Evolutionary conservation across 2,329 filamentous ascomycete species (phyloP).

Genomic region (Cladosporium sp.): DNA sequence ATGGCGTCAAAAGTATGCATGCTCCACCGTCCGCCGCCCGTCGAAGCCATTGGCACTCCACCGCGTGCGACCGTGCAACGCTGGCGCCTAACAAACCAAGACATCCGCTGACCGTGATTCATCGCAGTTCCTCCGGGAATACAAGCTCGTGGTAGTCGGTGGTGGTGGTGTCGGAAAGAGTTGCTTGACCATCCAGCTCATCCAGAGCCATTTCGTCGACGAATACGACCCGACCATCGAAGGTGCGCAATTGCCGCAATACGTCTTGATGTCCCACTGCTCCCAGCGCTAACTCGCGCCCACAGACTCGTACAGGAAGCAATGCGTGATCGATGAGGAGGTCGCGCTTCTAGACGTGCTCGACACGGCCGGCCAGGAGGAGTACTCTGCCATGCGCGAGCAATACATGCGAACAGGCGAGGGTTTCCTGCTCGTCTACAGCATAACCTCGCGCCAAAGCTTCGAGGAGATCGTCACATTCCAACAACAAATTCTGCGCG

Average conservation of each 20-base stretch:
- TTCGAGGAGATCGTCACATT: constrained; percentile 99
- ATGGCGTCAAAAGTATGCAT: constrained; percentile 40
- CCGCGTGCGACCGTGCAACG: constrained; percentile 21
- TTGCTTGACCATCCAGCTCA: constrained; percentile 90
- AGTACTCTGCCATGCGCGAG: constrained; percentile 99
- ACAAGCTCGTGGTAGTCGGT: constrained; percentile 82
- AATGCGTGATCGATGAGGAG: constrained; percentile 98
- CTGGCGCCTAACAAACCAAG: constrained; percentile 22
- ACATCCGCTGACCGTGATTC: constrained; percentile 20
- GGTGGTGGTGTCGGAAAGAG: constrained; percentile 99
- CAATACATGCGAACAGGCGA: constrained; percentile 99
- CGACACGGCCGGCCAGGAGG: constrained; percentile 97
- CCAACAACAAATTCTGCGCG: constrained; percentile 95
- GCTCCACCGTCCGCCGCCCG: constrained; percentile 19
- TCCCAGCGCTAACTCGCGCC: constrained; percentile 27
- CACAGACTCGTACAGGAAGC: constrained; percentile 98
- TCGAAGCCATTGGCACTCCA: constrained; percentile 19
- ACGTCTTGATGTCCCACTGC: background rate
- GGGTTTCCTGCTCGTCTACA: constrained; percentile 96
- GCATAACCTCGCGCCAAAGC: constrained; percentile 94
- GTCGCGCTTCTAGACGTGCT: constrained; percentile 96
- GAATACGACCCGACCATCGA: constrained; percentile 99
- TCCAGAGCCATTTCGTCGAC: constrained; percentile 91
- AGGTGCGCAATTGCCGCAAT: constrained; percentile 61
- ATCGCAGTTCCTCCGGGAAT: constrained; percentile 54